Conservation (phyloP, 768 basidiomycete genomes). For the Boletellus ananiceps region DNA sequence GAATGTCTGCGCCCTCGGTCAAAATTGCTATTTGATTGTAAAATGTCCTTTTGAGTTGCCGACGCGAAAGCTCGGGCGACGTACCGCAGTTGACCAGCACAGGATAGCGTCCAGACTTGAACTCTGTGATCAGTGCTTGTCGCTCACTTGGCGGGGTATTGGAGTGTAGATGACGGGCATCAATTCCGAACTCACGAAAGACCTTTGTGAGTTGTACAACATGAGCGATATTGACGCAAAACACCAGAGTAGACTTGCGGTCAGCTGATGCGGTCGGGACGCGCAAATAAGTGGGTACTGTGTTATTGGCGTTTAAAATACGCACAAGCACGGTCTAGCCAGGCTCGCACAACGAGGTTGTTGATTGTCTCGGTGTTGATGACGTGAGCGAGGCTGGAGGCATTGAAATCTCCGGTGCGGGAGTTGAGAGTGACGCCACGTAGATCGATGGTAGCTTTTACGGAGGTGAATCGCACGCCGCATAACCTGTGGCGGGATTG, state of each 20-base stretch:
- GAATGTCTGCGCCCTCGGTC: slow-evolving; percentile 93
- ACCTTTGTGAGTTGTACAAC: slow-evolving; percentile 66
- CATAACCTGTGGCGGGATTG: slow-evolving; percentile 58
- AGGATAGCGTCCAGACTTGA: slow-evolving; percentile 70
- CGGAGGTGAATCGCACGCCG: slow-evolving; percentile 79
- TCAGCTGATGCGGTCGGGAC: slow-evolving; percentile 33
- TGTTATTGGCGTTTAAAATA: slow-evolving; percentile 1
- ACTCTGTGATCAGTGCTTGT: slow-evolving; percentile 56
- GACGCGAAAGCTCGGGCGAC: slow-evolving; percentile 16
- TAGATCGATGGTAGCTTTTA: slow-evolving; percentile 70
- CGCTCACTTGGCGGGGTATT: slow-evolving; percentile 63
- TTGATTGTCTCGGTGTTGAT: slow-evolving; percentile 81
- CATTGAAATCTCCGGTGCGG: slow-evolving; percentile 75
- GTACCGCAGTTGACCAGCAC: slow-evolving; percentile 87
- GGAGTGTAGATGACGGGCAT: slow-evolving; percentile 78
- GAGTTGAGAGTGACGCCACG: slow-evolving; percentile 60
- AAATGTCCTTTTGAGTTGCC: background rate
- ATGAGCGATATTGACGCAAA: slow-evolving; percentile 83
- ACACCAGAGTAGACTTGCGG: slow-evolving; percentile 87
- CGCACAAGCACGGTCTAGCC: slow-evolving; percentile 82
- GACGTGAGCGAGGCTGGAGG: slow-evolving; percentile 70
- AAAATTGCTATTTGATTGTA: slow-evolving; percentile 53
- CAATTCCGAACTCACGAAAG: slow-evolving; percentile 73
- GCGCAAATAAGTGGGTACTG: slow-evolving; percentile 3
- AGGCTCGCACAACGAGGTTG: slow-evolving; percentile 71